Base-by-base conservation (phyloP, 805 yeast species). In the Wickerhamiella azyma region DNA sequence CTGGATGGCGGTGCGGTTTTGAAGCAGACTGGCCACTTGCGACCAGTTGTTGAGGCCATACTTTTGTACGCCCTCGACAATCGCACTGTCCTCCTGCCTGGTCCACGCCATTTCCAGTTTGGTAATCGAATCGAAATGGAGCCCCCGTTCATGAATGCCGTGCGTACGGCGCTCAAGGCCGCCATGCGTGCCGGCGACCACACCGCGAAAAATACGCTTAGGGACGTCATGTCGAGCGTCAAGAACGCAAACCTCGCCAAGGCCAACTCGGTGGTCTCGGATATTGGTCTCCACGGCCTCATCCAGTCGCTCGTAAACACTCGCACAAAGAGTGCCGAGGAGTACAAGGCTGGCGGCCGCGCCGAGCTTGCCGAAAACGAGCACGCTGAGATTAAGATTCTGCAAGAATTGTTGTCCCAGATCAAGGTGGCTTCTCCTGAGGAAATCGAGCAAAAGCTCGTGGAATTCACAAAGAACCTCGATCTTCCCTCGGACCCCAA, bases 301-400 rank as follows among this genome's bases (percentile, higher is more conserved):
- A 62, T 75, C 28, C 61, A 65, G 18, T 76, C 58, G 9, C 49
- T 59, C 48, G 50, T 55, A 35, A 50, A 50, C 37, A 55, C 75
- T 53, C 66, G 81, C 50, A 54, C 52, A 24, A 75, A 74, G 48
- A 70, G 80, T 0, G 68, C 69, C 38, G 63, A 58, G 9, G 75
- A 75, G 53, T 78, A 70, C 54, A 41, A 53, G 10, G 59, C 61
- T 14, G 71, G 72, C 43, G 59, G 65, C 9, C 68, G 84, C 52
- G 58, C 54, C 2, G 83, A 78, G 49, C 60, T 77, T 49, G 78
- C 70, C 1, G 71, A 66, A n/a, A 69, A 68, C 45, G 84, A 78
- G 59, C 53, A 58, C 18, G 56, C 59, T 16, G 81, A 77, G 59
- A 54, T 69, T 26, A 59, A 50, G 0, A 56, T 75, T 29, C 66